Evolutionary conservation across 805 yeast genomes (phyloP).

Genomic region (Starmera dryadoides): DNA sequence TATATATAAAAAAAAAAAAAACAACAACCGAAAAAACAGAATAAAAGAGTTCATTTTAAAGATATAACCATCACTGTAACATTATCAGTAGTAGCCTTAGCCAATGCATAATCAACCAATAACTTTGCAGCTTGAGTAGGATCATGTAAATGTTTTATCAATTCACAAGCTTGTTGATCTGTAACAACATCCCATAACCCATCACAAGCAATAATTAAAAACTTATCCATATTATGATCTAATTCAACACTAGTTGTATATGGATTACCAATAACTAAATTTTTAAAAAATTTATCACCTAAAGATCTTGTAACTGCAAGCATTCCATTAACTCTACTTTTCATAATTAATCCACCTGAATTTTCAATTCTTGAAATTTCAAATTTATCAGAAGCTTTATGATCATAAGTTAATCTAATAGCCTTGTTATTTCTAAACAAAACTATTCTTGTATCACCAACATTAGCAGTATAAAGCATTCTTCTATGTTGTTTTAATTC

Average conservation of each 20-base stretch:
- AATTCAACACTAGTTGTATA: slow-evolving; percentile 86
- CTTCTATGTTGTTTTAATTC: slow-evolving; percentile 44
- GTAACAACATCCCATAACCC: slow-evolving; percentile 94
- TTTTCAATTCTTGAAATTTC: slow-evolving; percentile 72
- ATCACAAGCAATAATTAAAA: slow-evolving; percentile 88
- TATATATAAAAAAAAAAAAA: not conserved
- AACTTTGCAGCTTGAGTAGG: slow-evolving; percentile 62
- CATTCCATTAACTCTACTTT: slow-evolving; percentile 91
- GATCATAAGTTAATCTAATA: slow-evolving; percentile 81
- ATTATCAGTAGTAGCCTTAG: slow-evolving; percentile 79
- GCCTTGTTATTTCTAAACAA: slow-evolving; percentile 71
- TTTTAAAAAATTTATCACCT: slow-evolving; percentile 92
- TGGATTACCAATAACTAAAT: slow-evolving; percentile 82
- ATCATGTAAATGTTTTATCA: slow-evolving; percentile 46
- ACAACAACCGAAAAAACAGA: slow-evolving; percentile 1
- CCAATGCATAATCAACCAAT: slow-evolving; percentile 68
- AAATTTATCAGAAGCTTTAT: slow-evolving; percentile 76
- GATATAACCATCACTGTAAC: slow-evolving; percentile 85
- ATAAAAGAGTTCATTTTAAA: slow-evolving; percentile 12
- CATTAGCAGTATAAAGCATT: slow-evolving; percentile 88
- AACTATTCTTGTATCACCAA: slow-evolving; percentile 87
- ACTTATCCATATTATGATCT: slow-evolving; percentile 51
- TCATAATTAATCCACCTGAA: slow-evolving; percentile 82
- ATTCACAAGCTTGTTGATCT: slow-evolving; percentile 77
- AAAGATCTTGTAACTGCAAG: slow-evolving; percentile 89